Conservation (phyloP, 192 early-diverging fungal genomes). For the Backusella tuberculispora region DNA sequence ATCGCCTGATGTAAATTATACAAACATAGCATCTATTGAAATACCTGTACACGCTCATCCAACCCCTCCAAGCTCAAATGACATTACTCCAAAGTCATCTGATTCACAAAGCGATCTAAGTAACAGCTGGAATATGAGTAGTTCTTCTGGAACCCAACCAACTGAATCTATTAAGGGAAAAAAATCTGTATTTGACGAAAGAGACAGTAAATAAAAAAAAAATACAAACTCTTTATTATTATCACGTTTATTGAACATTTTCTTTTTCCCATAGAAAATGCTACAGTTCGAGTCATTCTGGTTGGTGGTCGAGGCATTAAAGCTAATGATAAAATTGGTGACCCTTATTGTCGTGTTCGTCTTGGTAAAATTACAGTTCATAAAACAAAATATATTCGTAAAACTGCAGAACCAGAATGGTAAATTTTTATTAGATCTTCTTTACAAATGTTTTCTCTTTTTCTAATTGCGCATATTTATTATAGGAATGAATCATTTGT, state of each 20-base stretch:
- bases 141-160: too few species aligned
- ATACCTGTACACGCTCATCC: too few species aligned
- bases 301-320: constrained; percentile 45
- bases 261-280: constrained; percentile 31
- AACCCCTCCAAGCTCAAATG: too few species aligned
- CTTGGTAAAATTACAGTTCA: constrained; percentile 59
- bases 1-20: background rate
- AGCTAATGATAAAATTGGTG: constrained; percentile 54
- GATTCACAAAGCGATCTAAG: background rate
- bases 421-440: too few species aligned
- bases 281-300: constrained; percentile 43
- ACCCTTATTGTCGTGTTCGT: constrained; percentile 64
- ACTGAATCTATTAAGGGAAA: too few species aligned
- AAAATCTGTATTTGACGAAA: constrained; percentile 1
- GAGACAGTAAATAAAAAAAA: constrained; percentile 16
- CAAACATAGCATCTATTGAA: too few species aligned
- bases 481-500: constrained; percentile 35
- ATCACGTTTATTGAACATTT: background rate
- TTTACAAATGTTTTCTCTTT: constrained; percentile 41
- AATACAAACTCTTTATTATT: constrained; percentile 8
- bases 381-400: constrained; percentile 71
- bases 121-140: too few species aligned
- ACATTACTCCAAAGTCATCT: too few species aligned
- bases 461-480: too few species aligned
- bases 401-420: constrained; percentile 65